phyloP scores from a whole-genome alignment of 306 rosid genomes.

The Dalbergia cochinchinensis region DNA sequence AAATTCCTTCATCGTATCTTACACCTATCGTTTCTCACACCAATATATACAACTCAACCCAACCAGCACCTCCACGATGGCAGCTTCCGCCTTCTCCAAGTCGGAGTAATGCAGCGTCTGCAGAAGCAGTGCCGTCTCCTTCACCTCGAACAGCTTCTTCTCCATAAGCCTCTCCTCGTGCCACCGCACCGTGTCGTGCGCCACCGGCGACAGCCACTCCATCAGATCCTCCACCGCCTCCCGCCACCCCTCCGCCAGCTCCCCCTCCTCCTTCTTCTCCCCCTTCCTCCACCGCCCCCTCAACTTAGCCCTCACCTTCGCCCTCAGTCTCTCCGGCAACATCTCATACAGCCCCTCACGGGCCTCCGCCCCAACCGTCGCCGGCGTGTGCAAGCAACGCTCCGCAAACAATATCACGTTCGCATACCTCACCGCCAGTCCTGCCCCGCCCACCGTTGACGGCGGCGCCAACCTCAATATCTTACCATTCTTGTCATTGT shows the following conservation, averaged over 20 bases:
- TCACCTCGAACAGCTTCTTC: conserved; percentile 47
- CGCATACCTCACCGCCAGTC: conserved; percentile 66
- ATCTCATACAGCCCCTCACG: conserved; percentile 65
- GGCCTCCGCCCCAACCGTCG: conserved; percentile 47
- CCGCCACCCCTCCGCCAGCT: conserved; percentile 70
- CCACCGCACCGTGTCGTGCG: conserved; percentile 69
- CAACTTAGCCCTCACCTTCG: conserved; percentile 57
- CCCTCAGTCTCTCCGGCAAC: conserved; percentile 62
- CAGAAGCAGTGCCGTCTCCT: conserved; percentile 53
- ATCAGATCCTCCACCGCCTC: conserved; percentile 72
- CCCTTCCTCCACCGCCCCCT: conserved; percentile 44
- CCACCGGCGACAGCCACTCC: conserved; percentile 73
- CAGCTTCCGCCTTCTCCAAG: conserved; percentile 82
- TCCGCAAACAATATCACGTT: conserved; percentile 63
- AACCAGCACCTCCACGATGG: conserved; percentile 74
- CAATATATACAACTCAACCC: conserved; percentile 67
- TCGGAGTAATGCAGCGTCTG: conserved; percentile 81
- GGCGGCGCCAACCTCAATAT: conserved; percentile 52
- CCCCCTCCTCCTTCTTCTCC: conserved; percentile 34
- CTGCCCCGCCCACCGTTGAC: conserved; percentile 70
- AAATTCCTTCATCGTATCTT: not conserved
- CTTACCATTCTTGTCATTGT: not conserved
- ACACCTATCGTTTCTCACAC: conserved; percentile 49
- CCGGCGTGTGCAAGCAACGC: conserved; percentile 60
- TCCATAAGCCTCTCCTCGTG: conserved; percentile 63